phyloP scores from a whole-genome alignment of 1,139 yeast genomes.

The Blastobotrys arbuscula region DNA sequence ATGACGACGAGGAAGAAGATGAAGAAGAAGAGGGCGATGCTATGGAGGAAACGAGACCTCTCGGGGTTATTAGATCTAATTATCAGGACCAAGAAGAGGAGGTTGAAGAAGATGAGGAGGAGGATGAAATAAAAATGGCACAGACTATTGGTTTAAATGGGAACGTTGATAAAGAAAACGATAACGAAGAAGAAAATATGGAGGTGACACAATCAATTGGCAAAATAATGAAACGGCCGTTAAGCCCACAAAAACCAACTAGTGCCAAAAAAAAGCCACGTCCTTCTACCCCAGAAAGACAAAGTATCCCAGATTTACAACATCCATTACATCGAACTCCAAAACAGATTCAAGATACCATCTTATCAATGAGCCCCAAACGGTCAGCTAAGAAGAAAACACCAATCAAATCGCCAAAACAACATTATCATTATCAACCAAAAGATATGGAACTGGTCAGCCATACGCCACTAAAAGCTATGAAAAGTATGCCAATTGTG shows the following conservation, averaged over 20 bases:
- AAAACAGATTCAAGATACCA: conserved; percentile 6
- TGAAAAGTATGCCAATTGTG: conserved; percentile 5
- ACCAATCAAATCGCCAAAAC: conserved; percentile 2
- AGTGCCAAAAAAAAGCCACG: not conserved
- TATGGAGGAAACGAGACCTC: conserved; percentile 1
- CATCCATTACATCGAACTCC: conserved; percentile 9
- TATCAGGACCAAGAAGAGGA: conserved; percentile 9
- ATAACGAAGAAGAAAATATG: conserved; percentile 13
- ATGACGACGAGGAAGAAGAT: conserved; percentile 3
- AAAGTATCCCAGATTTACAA: not conserved
- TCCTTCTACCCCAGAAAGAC: conserved; percentile 9
- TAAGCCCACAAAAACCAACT: conserved; percentile 6
- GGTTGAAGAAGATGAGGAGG: conserved; percentile 13
- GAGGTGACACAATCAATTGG: conserved; percentile 18
- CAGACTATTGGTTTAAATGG: conserved; percentile 12
- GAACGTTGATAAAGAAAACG: conserved; percentile 3
- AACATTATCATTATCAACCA: not conserved
- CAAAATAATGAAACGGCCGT: conserved; percentile 1
- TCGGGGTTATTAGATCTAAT: not conserved
- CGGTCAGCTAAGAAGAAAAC: conserved; percentile 7
- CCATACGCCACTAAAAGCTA: conserved; percentile 13
- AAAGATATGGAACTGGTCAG: conserved; percentile 7
- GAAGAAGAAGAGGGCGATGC: conserved; percentile 6
- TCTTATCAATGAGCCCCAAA: conserved; percentile 12
- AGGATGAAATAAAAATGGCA: conserved; percentile 18